Percentiles rank a stretch among this genome's conserved stretches.
Evolutionary conservation across 1,139 yeast genomes (phyloP).

Genomic region (Zygosaccharomyces sapae): DNA sequence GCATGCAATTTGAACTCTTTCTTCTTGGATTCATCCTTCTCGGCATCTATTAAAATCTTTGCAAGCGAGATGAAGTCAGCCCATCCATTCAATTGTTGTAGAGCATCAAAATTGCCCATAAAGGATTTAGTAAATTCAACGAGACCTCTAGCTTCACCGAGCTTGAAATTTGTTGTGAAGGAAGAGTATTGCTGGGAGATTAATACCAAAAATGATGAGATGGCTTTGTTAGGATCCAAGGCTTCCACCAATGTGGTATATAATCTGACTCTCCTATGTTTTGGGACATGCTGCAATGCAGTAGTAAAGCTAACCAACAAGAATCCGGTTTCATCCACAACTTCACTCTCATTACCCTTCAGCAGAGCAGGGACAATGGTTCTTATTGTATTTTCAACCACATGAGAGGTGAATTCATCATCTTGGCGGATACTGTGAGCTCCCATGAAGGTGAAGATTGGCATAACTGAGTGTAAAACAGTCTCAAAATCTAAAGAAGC

Average conservation of each 20-base stretch:
- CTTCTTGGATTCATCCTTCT: constrained; percentile 39
- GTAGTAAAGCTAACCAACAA: constrained; percentile 83
- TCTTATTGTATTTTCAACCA: constrained; percentile 85
- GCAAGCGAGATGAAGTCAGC: constrained; percentile 53
- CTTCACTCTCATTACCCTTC: constrained; percentile 48
- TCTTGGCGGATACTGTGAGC: constrained; percentile 96
- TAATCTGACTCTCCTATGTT: constrained; percentile 86
- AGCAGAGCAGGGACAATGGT: constrained; percentile 90
- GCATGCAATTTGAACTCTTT: constrained; percentile 49
- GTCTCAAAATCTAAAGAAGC: constrained; percentile 89
- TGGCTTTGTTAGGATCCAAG: constrained; percentile 60
- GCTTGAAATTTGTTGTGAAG: constrained; percentile 50
- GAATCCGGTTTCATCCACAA: constrained; percentile 70
- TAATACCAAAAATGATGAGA: constrained; percentile 70
- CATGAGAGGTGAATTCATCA: constrained; percentile 89
- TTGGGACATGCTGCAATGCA: constrained; percentile 92
- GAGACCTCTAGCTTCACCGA: constrained; percentile 60
- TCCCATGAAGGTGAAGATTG: constrained; percentile 98
- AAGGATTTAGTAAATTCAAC: constrained; percentile 70
- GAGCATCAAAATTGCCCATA: constrained; percentile 59
- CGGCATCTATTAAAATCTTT: constrained; percentile 38
- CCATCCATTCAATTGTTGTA: constrained; percentile 64
- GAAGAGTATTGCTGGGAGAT: constrained; percentile 73
- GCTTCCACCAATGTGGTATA: constrained; percentile 76
- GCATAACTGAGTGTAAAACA: constrained; percentile 95